A percentile compares a stretch with the other conserved stretches of the same genome.
These are phyloP conservation scores for Linum tenue DNA, from an alignment of 345 rosid genomes.

Conservation along the genomic window DNA sequence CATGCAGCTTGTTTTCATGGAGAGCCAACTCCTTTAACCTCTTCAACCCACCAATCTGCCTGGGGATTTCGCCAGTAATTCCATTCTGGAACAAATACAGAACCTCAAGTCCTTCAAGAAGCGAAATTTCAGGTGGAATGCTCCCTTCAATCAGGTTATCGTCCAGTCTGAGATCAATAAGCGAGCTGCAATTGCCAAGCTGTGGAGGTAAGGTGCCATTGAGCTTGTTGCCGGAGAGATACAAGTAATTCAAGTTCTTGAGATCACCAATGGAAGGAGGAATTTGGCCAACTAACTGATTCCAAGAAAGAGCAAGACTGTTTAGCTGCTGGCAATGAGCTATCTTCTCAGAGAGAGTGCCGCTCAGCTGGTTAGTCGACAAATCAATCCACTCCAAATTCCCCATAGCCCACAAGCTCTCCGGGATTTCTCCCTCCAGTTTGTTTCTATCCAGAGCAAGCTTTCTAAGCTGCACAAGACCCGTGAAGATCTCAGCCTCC, in stretches of 20 bases:
- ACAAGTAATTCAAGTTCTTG: slow-evolving; percentile 12
- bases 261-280: slow-evolving; percentile 28
- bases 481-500: slow-evolving; percentile 18
- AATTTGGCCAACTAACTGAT: slow-evolving; percentile 28
- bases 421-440: slow-evolving; percentile 30
- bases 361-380: slow-evolving; percentile 31
- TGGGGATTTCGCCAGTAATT: slow-evolving; percentile 23
- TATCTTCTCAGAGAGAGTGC: slow-evolving; percentile 32
- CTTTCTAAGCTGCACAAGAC: slow-evolving; percentile 19
- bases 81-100: slow-evolving; percentile 23
- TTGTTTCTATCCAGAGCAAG: slow-evolving; percentile 25
- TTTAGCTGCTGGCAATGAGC: slow-evolving; percentile 17
- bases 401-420: slow-evolving; percentile 27
- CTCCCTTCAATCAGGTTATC: slow-evolving; percentile 26
- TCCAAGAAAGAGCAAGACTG: slow-evolving; percentile 21
- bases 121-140: slow-evolving; percentile 23
- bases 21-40: slow-evolving; percentile 10
- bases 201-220: slow-evolving; percentile 26
- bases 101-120: slow-evolving; percentile 23
- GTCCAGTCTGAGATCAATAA: slow-evolving; percentile 25
- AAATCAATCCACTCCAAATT: slow-evolving; percentile 26
- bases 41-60: slow-evolving; percentile 21
- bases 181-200: slow-evolving; percentile 34
- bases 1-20: slow-evolving; percentile 30
- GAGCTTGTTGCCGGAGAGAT: slow-evolving; percentile 24